Evolutionary conservation across 345 rosid species (phyloP), one percentile per base, ranked within the genome.

Genomic region (Melaleuca alternifolia): DNA sequence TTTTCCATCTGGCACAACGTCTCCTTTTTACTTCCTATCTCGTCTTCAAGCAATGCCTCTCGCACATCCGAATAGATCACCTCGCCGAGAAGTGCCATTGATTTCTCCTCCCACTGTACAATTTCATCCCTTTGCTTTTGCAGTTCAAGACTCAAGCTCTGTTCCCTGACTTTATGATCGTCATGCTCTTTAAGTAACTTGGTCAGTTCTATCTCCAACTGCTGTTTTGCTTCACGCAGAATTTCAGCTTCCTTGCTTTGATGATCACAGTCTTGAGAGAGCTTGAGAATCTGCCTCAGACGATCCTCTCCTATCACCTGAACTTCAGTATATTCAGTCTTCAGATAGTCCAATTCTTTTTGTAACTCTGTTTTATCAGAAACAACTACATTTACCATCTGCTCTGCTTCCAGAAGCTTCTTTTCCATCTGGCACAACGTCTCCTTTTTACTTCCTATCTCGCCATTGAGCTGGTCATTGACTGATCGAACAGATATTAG

Each of bases 31-130:
- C 84, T 71, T 21, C 89, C 92, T 83, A 94, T 88, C 88, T 93
- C 92, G 84, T 62, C 98, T 92, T 91, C 91, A 51, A 93, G 89
- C 87, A 95, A 89, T 86, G 88, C 89, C 89, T 95, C 96, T 84
- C 76, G 91, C 82, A 95, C 91, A 79, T 85, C 85, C 33, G 91
- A 93, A 46, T 89, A 83, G 87, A 95, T 96, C 87, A 95, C 86
- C 87, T 95, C 92, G 84, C 89, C 92, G 79, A 92, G 90, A n/a
- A 89, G 86, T 65, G 89, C 89, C 54, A 89, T 84, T 86, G 95
- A 95, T 85, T 93, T 91, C 88, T 92, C 88, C 89, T 93, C 97
- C 97, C 94, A 93, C 53, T 76, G 84, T 87, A 91, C 92, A 91
- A 83, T 86, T 85, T 93, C 94, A 56, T 85, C 86, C 87, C 89